Evolutionary conservation across 345 rosid genomes (phyloP).

Genomic region (Populus euphratica): DNA sequence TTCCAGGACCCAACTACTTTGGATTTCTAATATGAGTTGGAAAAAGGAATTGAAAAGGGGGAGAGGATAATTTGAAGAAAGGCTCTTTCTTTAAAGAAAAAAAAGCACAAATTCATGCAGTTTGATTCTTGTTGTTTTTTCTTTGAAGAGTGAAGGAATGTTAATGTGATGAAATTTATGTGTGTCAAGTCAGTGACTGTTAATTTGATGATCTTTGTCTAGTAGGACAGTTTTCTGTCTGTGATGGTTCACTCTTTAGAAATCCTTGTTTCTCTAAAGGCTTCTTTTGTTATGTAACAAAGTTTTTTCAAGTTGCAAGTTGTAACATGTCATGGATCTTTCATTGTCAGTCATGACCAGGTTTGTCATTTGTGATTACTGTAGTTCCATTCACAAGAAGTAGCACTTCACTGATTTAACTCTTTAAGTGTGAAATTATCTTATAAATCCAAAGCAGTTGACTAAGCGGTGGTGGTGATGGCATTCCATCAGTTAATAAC

Average conservation of each 20-base stretch:
- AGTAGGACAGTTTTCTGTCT: too few species aligned
- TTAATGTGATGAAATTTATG: too few species aligned
- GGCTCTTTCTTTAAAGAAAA: neutral
- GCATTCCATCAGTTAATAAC: too few species aligned
- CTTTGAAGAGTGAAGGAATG: too few species aligned
- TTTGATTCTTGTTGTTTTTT: neutral
- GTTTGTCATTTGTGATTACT: neutral
- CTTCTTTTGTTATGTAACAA: neutral
- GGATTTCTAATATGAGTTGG: neutral
- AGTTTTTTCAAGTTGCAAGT: neutral
- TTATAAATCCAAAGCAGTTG: too few species aligned
- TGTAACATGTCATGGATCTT: neutral
- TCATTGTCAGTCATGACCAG: neutral
- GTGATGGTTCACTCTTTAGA: too few species aligned
- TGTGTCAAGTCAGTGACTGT: too few species aligned
- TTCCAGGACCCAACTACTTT: neutral
- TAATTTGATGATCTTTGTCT: too few species aligned
- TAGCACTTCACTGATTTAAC: too few species aligned
- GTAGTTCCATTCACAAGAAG: neutral
- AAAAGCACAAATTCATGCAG: neutral
- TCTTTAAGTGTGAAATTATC: too few species aligned
- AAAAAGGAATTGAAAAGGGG: neutral
- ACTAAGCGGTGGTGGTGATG: too few species aligned
- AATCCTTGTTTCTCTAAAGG: neutral
- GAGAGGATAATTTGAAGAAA: neutral